phyloP scores from a whole-genome alignment of 169 alveolate genomes.

The Plasmodium gallinaceum region DNA sequence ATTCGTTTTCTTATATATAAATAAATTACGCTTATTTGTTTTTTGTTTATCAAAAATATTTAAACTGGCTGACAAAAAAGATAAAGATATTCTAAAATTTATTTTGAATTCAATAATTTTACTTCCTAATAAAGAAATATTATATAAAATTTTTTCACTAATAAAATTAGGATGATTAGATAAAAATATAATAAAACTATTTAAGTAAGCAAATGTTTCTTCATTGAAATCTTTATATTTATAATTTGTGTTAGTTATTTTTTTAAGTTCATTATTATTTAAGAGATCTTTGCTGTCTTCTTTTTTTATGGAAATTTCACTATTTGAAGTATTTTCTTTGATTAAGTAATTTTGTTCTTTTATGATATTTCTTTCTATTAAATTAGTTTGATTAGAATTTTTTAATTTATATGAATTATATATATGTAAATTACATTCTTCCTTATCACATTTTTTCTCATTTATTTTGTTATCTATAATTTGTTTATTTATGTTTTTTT shows the following conservation, averaged over 20 bases:
- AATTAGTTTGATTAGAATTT: neutral
- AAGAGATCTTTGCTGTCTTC: no score
- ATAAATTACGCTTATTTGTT: neutral
- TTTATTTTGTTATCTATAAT: no score
- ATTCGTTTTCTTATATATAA: constrained; percentile 22
- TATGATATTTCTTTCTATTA: neutral
- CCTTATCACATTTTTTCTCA: neutral
- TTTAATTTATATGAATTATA: no score
- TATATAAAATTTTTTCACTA: constrained; percentile 29
- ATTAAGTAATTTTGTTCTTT: neutral
- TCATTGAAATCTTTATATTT: constrained; percentile 9
- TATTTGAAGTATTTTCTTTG: no score
- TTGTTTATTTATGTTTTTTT: no score
- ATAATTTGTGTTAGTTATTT: neutral
- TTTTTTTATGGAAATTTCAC: no score
- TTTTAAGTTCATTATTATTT: neutral
- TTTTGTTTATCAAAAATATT: constrained; percentile 19
- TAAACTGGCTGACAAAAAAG: constrained; percentile 38
- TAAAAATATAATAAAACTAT: constrained; percentile 40
- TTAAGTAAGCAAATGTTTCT: constrained; percentile 18
- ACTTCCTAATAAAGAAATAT: constrained; percentile 29
- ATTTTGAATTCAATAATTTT: constrained; percentile 9
- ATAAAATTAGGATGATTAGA: constrained; percentile 35
- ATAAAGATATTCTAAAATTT: constrained; percentile 12
- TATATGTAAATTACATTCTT: no score